Conservation (phyloP, 441 rosid species). For the Breynia disticha region DNA sequence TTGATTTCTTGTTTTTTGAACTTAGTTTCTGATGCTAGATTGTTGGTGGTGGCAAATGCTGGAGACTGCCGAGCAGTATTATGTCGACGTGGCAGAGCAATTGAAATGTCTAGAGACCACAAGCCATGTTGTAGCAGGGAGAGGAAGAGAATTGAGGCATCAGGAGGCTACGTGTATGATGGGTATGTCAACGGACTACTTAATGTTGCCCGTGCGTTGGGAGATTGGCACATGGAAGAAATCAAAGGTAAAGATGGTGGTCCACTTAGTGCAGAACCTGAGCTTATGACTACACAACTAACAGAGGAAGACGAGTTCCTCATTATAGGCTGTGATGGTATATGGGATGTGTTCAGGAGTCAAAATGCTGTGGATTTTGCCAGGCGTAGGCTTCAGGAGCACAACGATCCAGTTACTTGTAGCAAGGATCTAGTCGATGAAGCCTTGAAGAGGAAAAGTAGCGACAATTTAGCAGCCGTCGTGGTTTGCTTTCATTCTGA, state of each 20-base stretch:
- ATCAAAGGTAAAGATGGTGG: conserved; percentile 56
- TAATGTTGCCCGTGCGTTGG: conserved; percentile 72
- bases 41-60: conserved; percentile 72
- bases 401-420: conserved; percentile 65
- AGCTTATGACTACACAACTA: conserved; percentile 44
- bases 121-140: conserved; percentile 55
- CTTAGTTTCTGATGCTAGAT: conserved; percentile 30
- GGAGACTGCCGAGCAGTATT: conserved; percentile 92
- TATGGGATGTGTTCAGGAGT: conserved; percentile 85
- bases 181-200: conserved; percentile 77
- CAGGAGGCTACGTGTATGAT: conserved; percentile 55
- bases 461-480: conserved; percentile 63
- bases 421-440: conserved; percentile 68
- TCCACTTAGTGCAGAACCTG: conserved; percentile 83
- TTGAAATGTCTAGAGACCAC: conserved; percentile 86
- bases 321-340: conserved; percentile 73
- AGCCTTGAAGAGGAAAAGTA: conserved; percentile 82
- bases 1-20: conserved; percentile 2
- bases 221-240: conserved; percentile 85
- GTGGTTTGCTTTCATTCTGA: conserved; percentile 66
- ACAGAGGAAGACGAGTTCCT: conserved; percentile 77
- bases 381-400: conserved; percentile 71
- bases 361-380: conserved; percentile 89
- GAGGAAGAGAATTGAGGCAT: conserved; percentile 56
- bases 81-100: conserved; percentile 66